Evolutionary conservation across 2,329 filamentous ascomycete genomes (phyloP).

Genomic region (Fusarium tjaetaba): DNA sequence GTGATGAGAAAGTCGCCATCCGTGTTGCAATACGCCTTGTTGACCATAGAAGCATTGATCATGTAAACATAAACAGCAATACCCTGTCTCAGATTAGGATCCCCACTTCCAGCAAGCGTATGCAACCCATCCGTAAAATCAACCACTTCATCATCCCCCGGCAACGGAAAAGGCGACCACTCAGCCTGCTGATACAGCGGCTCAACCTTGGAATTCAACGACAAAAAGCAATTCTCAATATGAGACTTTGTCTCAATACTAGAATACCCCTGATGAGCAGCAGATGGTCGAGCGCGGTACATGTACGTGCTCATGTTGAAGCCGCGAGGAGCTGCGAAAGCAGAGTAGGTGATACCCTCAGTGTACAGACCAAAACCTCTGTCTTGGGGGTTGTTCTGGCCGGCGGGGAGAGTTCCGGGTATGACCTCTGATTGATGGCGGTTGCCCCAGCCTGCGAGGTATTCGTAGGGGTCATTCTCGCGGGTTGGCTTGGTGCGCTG

Average conservation of each 20-base stretch:
- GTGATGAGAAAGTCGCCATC: slow-evolving; percentile 24
- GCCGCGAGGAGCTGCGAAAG: slow-evolving; percentile 15
- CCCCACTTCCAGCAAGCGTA: slow-evolving; percentile 15
- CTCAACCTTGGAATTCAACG: slow-evolving; percentile 8
- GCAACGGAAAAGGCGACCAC: slow-evolving; percentile 21
- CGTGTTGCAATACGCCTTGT: slow-evolving; percentile 15
- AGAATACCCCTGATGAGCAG: background rate
- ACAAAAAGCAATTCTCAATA: slow-evolving; percentile 22
- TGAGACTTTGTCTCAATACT: slow-evolving; percentile 11
- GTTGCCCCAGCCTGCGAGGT: slow-evolving; percentile 11
- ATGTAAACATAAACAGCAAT: slow-evolving; percentile 16
- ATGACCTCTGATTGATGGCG: slow-evolving; percentile 26
- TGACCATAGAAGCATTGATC: slow-evolving; percentile 7
- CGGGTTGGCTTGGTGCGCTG: slow-evolving; percentile 18
- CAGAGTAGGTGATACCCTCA: slow-evolving; percentile 29
- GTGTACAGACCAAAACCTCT: slow-evolving; percentile 21
- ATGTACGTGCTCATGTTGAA: slow-evolving; percentile 15
- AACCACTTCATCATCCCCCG: background rate
- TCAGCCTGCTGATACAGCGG: slow-evolving; percentile 8
- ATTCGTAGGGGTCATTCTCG: slow-evolving; percentile 25
- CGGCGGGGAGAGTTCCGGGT: slow-evolving; percentile 2
- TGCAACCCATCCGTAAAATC: slow-evolving; percentile 21
- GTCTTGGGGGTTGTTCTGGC: slow-evolving; percentile 22
- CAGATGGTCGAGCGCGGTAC: slow-evolving; percentile 20
- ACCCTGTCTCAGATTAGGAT: slow-evolving; percentile 2